Evolutionary conservation across 75 land plant species (phyloP).

Genomic region (Selaginella tamariscina): DNA sequence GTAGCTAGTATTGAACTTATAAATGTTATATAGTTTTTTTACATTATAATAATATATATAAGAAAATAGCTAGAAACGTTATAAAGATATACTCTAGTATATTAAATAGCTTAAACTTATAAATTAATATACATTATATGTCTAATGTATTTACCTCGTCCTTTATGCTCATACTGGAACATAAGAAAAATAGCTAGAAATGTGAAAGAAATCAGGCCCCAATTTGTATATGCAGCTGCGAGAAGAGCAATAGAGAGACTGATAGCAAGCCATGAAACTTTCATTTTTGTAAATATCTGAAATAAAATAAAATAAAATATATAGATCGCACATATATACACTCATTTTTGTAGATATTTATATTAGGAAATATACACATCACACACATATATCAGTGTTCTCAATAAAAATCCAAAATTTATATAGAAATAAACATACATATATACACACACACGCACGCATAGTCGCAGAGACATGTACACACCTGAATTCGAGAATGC

Average conservation of each 20-base stretch:
- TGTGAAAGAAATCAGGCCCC: conserved; percentile 76
- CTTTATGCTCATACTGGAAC: conserved; percentile 32
- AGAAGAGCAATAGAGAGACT: conserved; percentile 3
- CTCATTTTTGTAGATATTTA: too few relatives aligned
- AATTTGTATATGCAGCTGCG: conserved; percentile 72
- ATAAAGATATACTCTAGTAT: too few relatives aligned
- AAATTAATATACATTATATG: background rate
- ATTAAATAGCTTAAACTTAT: too few relatives aligned
- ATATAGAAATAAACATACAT: too few relatives aligned
- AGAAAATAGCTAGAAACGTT: too few relatives aligned
- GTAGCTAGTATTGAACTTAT: conserved; percentile 15
- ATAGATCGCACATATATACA: background rate
- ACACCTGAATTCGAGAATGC: too few relatives aligned
- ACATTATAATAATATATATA: background rate
- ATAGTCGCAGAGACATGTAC: too few relatives aligned
- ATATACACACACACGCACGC: too few relatives aligned
- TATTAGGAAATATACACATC: background rate
- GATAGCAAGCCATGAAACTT: too few relatives aligned
- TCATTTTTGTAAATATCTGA: too few relatives aligned
- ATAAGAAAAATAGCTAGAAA: conserved; percentile 60
- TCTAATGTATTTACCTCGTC: background rate
- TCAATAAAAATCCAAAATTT: too few relatives aligned
- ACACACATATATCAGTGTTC: conserved; percentile 7
- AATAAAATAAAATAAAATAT: background rate
- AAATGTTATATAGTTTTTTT: conserved; percentile 15